Percentiles rank a stretch among this genome's conserved stretches.
These are phyloP conservation scores for Ganoderma meredithae DNA, from an alignment of 1,284 basidiomycete species.

Conservation along the genomic window DNA sequence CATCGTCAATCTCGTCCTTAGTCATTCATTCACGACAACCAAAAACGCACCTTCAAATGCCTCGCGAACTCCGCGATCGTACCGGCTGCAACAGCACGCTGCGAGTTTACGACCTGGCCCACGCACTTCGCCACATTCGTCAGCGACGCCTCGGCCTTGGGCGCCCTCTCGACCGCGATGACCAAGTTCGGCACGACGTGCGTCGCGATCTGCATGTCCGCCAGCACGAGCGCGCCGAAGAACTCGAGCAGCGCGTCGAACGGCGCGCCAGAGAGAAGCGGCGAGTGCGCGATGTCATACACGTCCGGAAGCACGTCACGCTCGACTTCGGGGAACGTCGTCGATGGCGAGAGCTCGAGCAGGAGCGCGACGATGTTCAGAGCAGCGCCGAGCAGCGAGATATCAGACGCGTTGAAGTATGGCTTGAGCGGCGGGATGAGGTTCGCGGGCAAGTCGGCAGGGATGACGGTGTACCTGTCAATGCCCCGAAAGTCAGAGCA, in stretches of 20 bases:
- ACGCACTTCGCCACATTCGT: slow-evolving; percentile 85
- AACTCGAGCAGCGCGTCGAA: slow-evolving; percentile 86
- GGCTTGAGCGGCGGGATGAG: slow-evolving; percentile 79
- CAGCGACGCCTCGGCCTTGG: slow-evolving; percentile 60
- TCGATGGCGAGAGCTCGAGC: slow-evolving; percentile 69
- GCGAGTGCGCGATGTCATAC: slow-evolving; percentile 78
- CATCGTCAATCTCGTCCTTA: slow-evolving; percentile 1
- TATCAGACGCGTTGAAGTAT: slow-evolving; percentile 78
- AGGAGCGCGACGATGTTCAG: slow-evolving; percentile 77
- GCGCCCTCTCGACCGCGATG: slow-evolving; percentile 62
- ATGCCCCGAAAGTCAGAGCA: slow-evolving; percentile 20
- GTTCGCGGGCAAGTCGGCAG: slow-evolving; percentile 63
- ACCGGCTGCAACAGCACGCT: slow-evolving; percentile 76
- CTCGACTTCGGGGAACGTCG: slow-evolving; percentile 78
- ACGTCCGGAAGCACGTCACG: slow-evolving; percentile 72
- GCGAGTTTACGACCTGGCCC: slow-evolving; percentile 78
- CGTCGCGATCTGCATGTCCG: slow-evolving; percentile 81
- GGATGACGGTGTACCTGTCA: slow-evolving; percentile 70
- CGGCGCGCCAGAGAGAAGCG: slow-evolving; percentile 74
- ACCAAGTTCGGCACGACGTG: slow-evolving; percentile 80
- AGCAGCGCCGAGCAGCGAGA: slow-evolving; percentile 80
- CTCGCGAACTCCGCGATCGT: slow-evolving; percentile 85
- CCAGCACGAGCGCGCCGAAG: slow-evolving; percentile 82
- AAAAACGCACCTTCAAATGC: slow-evolving; percentile 65
- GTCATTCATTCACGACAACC: not conserved